These are phyloP conservation scores for Salix arbutifolia DNA, from an alignment of 345 rosid genomes.

Conservation along the genomic window DNA sequence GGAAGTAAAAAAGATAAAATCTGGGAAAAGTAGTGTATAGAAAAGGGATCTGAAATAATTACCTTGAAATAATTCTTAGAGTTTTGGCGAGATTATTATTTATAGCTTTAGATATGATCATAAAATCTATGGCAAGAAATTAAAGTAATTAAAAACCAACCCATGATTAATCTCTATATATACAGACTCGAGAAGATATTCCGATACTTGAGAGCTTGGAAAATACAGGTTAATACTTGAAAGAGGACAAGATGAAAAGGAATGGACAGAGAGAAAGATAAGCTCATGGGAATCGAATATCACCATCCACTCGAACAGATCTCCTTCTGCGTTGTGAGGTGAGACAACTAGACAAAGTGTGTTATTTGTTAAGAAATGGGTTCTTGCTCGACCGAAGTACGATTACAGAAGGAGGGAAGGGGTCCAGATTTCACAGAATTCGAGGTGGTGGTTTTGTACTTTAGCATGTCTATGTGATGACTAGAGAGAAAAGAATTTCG, in stretches of 20 bases:
- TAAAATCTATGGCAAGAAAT: too few species aligned
- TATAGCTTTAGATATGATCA: too few species aligned
- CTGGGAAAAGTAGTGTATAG: constrained; percentile 14
- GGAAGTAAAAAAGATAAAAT: constrained; percentile 13
- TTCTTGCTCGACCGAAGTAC: neutral
- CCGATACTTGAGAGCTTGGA: neutral
- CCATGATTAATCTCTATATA: too few species aligned
- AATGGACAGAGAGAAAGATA: neutral
- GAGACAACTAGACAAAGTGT: neutral
- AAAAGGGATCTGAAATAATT: neutral
- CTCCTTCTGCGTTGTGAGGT: constrained; percentile 4
- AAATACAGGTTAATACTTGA: too few species aligned
- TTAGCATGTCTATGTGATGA: neutral
- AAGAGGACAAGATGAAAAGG: neutral
- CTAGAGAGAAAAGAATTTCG: neutral
- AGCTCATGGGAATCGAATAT: neutral
- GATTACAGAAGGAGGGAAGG: neutral
- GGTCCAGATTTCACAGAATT: neutral
- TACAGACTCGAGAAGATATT: neutral
- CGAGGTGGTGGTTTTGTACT: neutral
- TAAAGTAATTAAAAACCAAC: too few species aligned
- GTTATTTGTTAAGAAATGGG: neutral
- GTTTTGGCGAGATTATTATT: too few species aligned
- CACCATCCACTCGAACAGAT: neutral
- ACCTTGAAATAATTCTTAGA: neutral